A percentile compares a stretch with the other conserved stretches of the same genome.
Evolutionary conservation across 1,139 yeast species (phyloP).

Genomic region (Pichia sorboxylosa): DNA sequence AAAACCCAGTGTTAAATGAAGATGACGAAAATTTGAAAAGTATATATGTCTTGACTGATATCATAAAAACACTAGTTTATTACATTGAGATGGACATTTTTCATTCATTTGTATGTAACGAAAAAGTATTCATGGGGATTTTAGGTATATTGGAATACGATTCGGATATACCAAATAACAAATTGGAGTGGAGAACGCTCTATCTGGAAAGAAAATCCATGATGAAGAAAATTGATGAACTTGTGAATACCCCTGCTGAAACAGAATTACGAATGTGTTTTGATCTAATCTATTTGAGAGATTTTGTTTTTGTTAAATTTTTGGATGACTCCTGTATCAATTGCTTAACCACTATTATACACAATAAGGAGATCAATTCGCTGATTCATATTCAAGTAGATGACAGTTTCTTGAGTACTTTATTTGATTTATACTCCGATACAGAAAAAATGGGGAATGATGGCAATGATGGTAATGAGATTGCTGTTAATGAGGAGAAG

Average conservation of each 20-base stretch:
- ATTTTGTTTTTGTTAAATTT: constrained; percentile 70
- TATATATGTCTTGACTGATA: constrained; percentile 58
- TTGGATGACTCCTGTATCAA: constrained; percentile 71
- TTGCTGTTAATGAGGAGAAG: constrained; percentile 17
- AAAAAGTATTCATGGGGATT: constrained; percentile 46
- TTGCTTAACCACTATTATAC: constrained; percentile 54
- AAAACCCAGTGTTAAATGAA: constrained; percentile 5
- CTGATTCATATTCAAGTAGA: constrained; percentile 55
- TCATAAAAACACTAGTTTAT: constrained; percentile 55
- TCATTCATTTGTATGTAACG: constrained; percentile 54
- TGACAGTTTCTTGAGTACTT: constrained; percentile 33
- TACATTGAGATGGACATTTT: constrained; percentile 62
- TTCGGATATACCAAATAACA: constrained; percentile 66
- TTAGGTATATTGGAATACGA: constrained; percentile 92
- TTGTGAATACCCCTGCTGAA: constrained; percentile 41
- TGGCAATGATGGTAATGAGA: constrained; percentile 20
- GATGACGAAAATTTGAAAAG: constrained; percentile 41
- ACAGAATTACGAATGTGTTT: constrained; percentile 61
- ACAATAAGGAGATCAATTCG: constrained; percentile 57
- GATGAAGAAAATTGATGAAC: constrained; percentile 63
- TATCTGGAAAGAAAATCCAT: constrained; percentile 40
- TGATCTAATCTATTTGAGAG: constrained; percentile 68
- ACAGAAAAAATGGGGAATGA: neutral
- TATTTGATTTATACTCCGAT: constrained; percentile 40
- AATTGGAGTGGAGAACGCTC: constrained; percentile 68